Evolutionary conservation across 2,329 filamentous ascomycete species (phyloP).

Genomic region (Fonsecaea pugnacius): DNA sequence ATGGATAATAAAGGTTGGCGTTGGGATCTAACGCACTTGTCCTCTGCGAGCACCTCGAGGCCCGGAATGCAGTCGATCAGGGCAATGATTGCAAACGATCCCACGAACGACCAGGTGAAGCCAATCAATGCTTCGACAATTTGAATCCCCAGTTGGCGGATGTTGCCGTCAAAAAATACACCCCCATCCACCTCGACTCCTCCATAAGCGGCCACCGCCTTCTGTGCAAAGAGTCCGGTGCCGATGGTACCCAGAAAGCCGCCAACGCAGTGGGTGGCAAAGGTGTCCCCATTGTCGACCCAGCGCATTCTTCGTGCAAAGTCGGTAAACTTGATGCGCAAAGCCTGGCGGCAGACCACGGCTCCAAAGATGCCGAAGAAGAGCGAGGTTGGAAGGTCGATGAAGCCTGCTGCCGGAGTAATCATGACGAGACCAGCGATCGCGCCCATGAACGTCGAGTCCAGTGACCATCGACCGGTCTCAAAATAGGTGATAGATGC

Average conservation of each 20-base stretch:
- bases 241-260: conserved; percentile 57
- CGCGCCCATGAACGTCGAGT: conserved; percentile 58
- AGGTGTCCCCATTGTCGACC: conserved; percentile 62
- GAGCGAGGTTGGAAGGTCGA: conserved; percentile 56
- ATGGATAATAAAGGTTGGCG: neutral
- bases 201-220: conserved; percentile 58
- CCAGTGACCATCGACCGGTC: conserved; percentile 53
- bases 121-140: conserved; percentile 57
- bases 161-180: conserved; percentile 59
- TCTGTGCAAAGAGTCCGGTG: conserved; percentile 57
- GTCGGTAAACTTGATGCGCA: conserved; percentile 59
- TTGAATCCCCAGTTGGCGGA: conserved; percentile 56
- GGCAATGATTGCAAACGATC: conserved; percentile 55
- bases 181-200: conserved; percentile 55
- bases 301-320: conserved; percentile 53
- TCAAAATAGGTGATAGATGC: conserved; percentile 52
- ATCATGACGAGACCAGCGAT: conserved; percentile 60
- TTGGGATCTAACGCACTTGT: conserved; percentile 51
- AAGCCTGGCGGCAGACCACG: conserved; percentile 55
- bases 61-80: conserved; percentile 59
- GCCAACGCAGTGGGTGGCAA: conserved; percentile 60
- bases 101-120: conserved; percentile 57
- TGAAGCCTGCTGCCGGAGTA: conserved; percentile 55
- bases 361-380: conserved; percentile 56
- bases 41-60: conserved; percentile 57